A percentile compares a stretch with the other conserved stretches of the same genome.
These are phyloP conservation scores for Lactarius sanguifluus DNA, from an alignment of 768 basidiomycete genomes.

Conservation along the genomic window DNA sequence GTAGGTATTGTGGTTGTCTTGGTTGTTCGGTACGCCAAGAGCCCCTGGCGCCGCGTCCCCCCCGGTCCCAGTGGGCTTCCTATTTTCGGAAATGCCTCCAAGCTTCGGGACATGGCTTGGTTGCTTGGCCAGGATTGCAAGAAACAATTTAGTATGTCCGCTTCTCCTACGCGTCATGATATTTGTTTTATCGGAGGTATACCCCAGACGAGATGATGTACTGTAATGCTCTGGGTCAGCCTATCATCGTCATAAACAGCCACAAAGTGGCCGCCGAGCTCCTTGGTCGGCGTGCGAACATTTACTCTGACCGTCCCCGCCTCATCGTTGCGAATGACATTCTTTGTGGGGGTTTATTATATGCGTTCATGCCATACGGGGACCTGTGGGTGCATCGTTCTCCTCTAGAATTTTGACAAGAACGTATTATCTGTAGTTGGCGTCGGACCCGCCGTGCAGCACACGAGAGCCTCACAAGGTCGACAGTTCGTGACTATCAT, in stretches of 20 bases:
- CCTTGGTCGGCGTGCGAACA: conserved; percentile 37
- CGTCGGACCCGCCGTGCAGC: conserved; percentile 20
- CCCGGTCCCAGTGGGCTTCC: conserved; percentile 11
- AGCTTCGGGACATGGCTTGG: conserved; percentile 10
- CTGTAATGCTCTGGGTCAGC: conserved; percentile 9
- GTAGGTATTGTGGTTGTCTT: neutral
- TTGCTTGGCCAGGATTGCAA: conserved; percentile 4
- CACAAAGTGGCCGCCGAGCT: conserved; percentile 38
- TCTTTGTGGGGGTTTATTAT: conserved; percentile 35
- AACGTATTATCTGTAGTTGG: neutral
- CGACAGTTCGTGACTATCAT: conserved; percentile 6
- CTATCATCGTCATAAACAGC: conserved; percentile 37
- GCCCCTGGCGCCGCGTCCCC: conserved; percentile 16
- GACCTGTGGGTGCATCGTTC: conserved; percentile 28
- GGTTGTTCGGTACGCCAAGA: neutral
- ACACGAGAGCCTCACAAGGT: conserved; percentile 15
- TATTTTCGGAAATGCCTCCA: conserved; percentile 4
- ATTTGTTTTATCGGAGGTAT: neutral
- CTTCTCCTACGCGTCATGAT: neutral
- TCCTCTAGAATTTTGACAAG: neutral
- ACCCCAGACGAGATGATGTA: conserved; percentile 8
- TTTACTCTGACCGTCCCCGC: conserved; percentile 34
- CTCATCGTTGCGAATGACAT: conserved; percentile 37
- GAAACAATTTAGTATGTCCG: neutral
- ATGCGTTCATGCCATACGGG: conserved; percentile 32